Conservation (phyloP, 2,329 filamentous ascomycete genomes). For the Neophaeococcomyces mojaviensis region DNA sequence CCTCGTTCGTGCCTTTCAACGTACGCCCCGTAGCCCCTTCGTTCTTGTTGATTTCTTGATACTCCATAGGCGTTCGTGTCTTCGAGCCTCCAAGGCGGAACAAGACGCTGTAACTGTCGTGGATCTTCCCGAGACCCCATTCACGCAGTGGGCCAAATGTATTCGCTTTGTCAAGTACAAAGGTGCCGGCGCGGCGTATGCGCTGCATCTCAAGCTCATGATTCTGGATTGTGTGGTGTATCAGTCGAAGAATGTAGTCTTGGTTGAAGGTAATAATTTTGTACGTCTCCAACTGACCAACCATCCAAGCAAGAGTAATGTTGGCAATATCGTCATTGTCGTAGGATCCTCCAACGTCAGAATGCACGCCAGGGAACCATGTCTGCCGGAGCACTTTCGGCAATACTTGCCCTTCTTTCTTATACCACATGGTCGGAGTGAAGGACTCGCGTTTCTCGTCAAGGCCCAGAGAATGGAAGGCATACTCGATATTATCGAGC, state of each 20-base stretch:
- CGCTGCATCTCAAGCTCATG: conserved; percentile 8
- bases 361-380: conserved; percentile 39
- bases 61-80: conserved; percentile 21
- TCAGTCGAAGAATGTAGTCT: conserved; percentile 18
- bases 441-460: conserved; percentile 28
- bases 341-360: conserved; percentile 42
- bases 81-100: conserved; percentile 20
- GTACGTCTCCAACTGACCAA: conserved; percentile 32
- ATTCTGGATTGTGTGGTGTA: conserved; percentile 10
- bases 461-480: conserved; percentile 29
- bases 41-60: conserved; percentile 15
- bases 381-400: conserved; percentile 34
- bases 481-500: conserved; percentile 27
- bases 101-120: conserved; percentile 19
- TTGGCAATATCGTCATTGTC: conserved; percentile 43
- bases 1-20: conserved; percentile 49
- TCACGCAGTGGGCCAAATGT: conserved; percentile 13
- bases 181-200: conserved; percentile 8
- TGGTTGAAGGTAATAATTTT: conserved; percentile 21
- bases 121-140: conserved; percentile 24
- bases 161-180: conserved; percentile 6
- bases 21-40: background rate
- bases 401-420: conserved; percentile 23
- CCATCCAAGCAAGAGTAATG: conserved; percentile 45
- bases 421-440: conserved; percentile 28